Evolutionary conservation across 352 stramenopile species (phyloP).

Genomic region (Globisporangium nagaii): DNA sequence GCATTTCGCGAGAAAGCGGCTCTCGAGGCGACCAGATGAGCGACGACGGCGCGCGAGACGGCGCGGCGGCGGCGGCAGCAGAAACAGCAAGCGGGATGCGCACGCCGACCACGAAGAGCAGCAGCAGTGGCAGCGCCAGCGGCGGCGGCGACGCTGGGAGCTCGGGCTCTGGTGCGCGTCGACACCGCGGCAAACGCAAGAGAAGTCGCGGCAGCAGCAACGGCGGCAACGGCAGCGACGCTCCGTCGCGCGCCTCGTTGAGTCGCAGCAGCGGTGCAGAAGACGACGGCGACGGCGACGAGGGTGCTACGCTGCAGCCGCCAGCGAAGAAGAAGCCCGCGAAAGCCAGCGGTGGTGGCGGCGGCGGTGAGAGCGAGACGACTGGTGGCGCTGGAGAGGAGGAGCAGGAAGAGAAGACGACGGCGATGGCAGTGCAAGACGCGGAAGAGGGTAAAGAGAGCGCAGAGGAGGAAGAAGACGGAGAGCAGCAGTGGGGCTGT

Average conservation of each 20-base stretch:
- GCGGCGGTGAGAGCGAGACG: not conserved
- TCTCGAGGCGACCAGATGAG: conserved; percentile 4
- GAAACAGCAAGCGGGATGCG: not conserved
- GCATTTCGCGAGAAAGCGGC: no score
- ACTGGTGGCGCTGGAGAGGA: conserved; percentile 9
- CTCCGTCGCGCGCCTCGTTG: not conserved
- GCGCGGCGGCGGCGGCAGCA: not conserved
- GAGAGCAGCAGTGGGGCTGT: conserved; percentile 45
- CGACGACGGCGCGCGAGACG: not conserved
- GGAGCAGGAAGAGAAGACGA: not conserved
- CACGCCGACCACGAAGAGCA: not conserved
- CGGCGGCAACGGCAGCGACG: not conserved
- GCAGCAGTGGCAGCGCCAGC: not conserved
- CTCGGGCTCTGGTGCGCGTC: conserved; percentile 14
- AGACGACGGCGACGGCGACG: not conserved
- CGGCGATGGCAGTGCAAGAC: not conserved
- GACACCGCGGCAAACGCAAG: conserved; percentile 30
- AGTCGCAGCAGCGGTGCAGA: not conserved
- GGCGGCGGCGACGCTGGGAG: not conserved
- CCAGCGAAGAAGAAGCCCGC: conserved; percentile 3
- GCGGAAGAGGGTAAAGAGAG: conserved; percentile 3
- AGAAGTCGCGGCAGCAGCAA: conserved; percentile 11
- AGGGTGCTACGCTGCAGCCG: not conserved
- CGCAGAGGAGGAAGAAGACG: conserved; percentile 7
- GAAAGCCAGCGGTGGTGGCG: not conserved